A percentile compares a stretch with the other conserved stretches of the same genome.
phyloP scores from a whole-genome alignment of 805 yeast species.

The Ogataea neopini region DNA sequence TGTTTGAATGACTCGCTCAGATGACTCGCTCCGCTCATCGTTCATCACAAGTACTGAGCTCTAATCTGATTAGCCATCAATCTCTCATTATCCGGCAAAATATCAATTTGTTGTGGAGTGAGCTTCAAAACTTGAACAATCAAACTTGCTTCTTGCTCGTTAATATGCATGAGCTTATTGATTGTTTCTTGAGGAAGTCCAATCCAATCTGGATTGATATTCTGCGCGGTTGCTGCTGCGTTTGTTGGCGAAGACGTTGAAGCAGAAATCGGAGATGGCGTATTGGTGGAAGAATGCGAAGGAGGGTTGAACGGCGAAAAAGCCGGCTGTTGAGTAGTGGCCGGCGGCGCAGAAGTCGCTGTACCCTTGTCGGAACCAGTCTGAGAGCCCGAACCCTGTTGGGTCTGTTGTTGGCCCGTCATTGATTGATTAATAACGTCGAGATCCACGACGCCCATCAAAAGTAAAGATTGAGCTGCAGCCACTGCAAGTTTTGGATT shows the following conservation, averaged over 20 bases:
- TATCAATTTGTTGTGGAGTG: constrained; percentile 49
- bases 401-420: constrained; percentile 25
- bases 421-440: constrained; percentile 63
- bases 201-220: constrained; percentile 45
- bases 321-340: constrained; percentile 9
- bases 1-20: background rate
- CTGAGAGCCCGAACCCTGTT: constrained; percentile 10
- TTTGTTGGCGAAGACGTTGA: constrained; percentile 20
- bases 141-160: constrained; percentile 58
- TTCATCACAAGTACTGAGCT: constrained; percentile 48
- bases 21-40: constrained; percentile 3
- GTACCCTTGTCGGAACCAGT: constrained; percentile 4
- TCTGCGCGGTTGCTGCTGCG: constrained; percentile 12
- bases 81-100: constrained; percentile 52
- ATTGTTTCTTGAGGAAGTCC: constrained; percentile 49
- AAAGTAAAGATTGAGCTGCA: constrained; percentile 69
- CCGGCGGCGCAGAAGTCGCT: constrained; percentile 9
- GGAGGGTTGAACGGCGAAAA: constrained; percentile 24
- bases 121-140: constrained; percentile 54
- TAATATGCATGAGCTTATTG: constrained; percentile 50
- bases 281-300: constrained; percentile 18
- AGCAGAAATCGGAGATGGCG: constrained; percentile 22
- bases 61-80: constrained; percentile 56
- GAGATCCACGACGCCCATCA: constrained; percentile 75
- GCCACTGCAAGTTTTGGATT: constrained; percentile 61